Evolutionary conservation across 202 grass and related monocot genomes (phyloP), one percentile per base, ranked within the genome.

Genomic region (Schoenoplectus tabernaemontani): DNA sequence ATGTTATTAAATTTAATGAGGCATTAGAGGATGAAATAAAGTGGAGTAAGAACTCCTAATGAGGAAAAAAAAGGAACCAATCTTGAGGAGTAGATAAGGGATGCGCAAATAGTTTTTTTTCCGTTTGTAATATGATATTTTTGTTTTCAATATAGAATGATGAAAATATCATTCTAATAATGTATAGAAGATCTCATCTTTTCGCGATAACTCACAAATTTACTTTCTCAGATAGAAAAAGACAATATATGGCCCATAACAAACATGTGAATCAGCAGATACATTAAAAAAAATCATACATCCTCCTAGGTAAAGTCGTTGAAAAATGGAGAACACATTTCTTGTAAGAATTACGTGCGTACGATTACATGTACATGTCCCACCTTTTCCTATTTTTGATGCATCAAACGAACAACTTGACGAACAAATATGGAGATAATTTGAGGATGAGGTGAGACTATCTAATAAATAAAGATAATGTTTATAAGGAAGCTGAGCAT

Each of bases 361-460:
- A n/a, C n/a, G 47, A n/a, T n/a, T n/a, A n/a, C n/a, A n/a, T n/a
- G n/a, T 76, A 17, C 30, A 58, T 41, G 47, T 4, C 22, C 43
- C 24, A 62, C 37, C 34, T 42, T 78, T 61, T 60, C 62, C 53
- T 39, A 30, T 43, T 79, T 79, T 51, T 79, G 76, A 79, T 62
- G 37, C 76, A 79, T 44, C 0, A 7, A 26, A 28, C 23, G 42
- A 26, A 56, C 70, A 75, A 56, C 47, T 56, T 56, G 28, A 75
- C 46, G 50, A 75, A 75, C 70, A 75, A 75, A 75, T 75, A 20
- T 75, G 70, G 47, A 34, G 70, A 75, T n/a, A 34, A 75, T 61
- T 60, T 61, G 76, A 78, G 33, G 19, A 78, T 59, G 76, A 78
- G 56, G 20, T 44, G 56, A 61, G 56, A 58, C 32, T 17, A 77